A percentile compares a stretch with the other conserved stretches of the same genome.
Conservation (phyloP, 2,329 filamentous ascomycete species). For the Esteya vermicola region DNA sequence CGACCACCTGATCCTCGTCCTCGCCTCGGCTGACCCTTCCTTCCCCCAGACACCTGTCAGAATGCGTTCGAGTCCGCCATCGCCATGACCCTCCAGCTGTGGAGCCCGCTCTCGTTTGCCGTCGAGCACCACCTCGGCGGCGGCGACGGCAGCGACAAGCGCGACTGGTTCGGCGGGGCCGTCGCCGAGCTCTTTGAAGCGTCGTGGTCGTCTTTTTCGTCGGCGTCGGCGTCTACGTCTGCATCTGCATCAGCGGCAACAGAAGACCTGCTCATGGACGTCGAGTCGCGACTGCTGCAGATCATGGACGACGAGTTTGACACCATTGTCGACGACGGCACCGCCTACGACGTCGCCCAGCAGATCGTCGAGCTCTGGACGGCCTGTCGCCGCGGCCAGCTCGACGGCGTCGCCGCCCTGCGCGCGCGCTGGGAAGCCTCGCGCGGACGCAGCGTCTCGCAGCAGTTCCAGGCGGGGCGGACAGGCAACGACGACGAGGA, state of each 20-base stretch:
- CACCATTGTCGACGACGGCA: conserved; percentile 82
- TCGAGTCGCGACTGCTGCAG: conserved; percentile 75
- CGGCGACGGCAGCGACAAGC: conserved; percentile 68
- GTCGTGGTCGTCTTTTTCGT: conserved; percentile 9
- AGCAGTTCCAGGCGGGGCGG: conserved; percentile 40
- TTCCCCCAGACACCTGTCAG: conserved; percentile 34
- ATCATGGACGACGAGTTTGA: conserved; percentile 96
- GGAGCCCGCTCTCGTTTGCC: conserved; percentile 77
- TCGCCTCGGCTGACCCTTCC: background rate
- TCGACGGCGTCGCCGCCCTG: conserved; percentile 49
- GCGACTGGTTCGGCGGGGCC: conserved; percentile 89
- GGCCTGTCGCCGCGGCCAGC: conserved; percentile 51
- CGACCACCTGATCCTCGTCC: background rate
- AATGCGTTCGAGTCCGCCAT: conserved; percentile 73
- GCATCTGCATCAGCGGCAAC: conserved; percentile 9
- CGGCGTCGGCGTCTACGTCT: conserved; percentile 10
- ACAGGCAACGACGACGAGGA: conserved; percentile 44
- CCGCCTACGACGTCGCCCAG: conserved; percentile 56
- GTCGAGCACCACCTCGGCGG: conserved; percentile 84
- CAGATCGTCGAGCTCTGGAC: conserved; percentile 55
- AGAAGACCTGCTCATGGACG: conserved; percentile 56
- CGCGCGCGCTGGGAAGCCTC: conserved; percentile 47
- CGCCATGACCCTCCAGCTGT: conserved; percentile 71
- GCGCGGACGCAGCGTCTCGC: conserved; percentile 42
- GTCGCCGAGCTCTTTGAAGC: conserved; percentile 61